Evolutionary conservation across 2,329 filamentous ascomycete species (phyloP), one percentile per base, ranked within the genome.

Genomic region (Immersiporthe knoxdaviesiana): DNA sequence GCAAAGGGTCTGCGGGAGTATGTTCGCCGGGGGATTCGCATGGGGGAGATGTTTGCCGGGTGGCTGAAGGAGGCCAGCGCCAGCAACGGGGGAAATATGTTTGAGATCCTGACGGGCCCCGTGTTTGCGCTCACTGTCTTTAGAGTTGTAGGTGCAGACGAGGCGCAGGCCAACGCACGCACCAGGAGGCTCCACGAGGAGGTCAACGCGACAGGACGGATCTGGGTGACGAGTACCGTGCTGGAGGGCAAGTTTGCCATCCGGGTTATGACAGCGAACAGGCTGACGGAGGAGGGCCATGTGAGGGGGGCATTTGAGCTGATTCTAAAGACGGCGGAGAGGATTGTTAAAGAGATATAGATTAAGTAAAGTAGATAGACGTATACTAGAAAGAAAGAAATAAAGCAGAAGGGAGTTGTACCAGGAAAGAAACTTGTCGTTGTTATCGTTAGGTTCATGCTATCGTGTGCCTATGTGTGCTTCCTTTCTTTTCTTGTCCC

Each of bases 71-170:
- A 76, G 2, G 44, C 44, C 81, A 92, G 2, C 74, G 18, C 18
- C 44, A 21, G 79, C 0, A 93, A 97, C 76, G 35, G 35, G 4
- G 35, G 35, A 35, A 35, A 35, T 4, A 77, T 97, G 21, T 97
- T 97, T 73, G 86, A 87, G 73, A 85, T 97, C 24, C 82, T 97
- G 27, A 90, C 92, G 0, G 87, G 87, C 3, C 92, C 95, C 0
- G 84, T 84, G 0, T 97, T 97, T 75, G 92, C 89, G 0, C 84
- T 98, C 65, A 92, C 92, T 0, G 93, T 94, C 0, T 88, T 97
- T 73, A 86, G 88, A 1, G 81, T 94, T 21, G 85, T 84, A 62
- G 69, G 67, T 2, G 35, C 21, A 4, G 59, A 27, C 24, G 85
- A 88, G 67, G 84, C 86, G 70, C 59, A 41, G 32, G 84, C 87